Evolutionary conservation across 208 protist genomes (phyloP).

Genomic region (Leishmania lainsoni): DNA sequence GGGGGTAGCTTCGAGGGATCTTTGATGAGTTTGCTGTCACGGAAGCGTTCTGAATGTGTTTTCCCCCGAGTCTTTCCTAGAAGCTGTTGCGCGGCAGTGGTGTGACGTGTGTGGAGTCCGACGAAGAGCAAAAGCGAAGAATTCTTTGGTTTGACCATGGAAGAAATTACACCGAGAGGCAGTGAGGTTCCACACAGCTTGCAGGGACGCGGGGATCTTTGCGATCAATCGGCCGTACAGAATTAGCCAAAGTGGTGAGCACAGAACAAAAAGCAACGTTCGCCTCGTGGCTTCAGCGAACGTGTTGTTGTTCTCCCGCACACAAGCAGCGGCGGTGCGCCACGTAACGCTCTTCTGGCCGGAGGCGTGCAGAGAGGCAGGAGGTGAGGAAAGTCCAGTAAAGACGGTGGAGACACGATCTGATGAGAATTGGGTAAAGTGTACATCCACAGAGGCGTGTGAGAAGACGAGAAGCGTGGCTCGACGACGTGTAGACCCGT

Average conservation of each 20-base stretch:
- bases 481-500: background rate
- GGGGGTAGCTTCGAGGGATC: background rate
- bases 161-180: background rate
- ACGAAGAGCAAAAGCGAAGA: background rate
- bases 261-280: background rate
- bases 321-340: background rate
- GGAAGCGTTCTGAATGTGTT: background rate
- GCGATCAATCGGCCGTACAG: background rate
- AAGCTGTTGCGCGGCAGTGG: background rate
- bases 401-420: background rate
- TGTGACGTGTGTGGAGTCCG: background rate
- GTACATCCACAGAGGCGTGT: background rate
- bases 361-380: too few relatives aligned
- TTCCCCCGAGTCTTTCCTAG: background rate
- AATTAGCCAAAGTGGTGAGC: background rate
- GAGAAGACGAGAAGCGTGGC: background rate
- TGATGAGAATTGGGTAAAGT: background rate
- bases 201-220: background rate
- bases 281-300: background rate
- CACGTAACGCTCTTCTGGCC: background rate
- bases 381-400: background rate
- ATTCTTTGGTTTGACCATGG: background rate
- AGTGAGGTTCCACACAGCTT: background rate
- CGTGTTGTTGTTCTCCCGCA: background rate
- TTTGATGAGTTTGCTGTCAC: background rate